phyloP scores from a whole-genome alignment of 139 green algal genomes.

The Chlamydomonas eustigma region DNA sequence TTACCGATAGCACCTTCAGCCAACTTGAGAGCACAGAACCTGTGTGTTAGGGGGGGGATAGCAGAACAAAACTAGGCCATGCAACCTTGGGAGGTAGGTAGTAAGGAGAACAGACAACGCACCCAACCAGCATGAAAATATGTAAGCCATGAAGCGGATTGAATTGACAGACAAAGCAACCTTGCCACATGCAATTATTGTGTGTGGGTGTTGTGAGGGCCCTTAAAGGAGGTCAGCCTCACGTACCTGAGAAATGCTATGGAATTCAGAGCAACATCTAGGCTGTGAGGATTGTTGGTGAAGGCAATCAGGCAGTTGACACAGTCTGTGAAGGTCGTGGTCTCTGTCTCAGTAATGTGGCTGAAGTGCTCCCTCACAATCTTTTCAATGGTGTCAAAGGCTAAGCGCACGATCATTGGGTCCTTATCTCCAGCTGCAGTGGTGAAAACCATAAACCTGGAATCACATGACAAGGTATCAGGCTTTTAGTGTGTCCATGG shows the following conservation, averaged over 20 bases:
- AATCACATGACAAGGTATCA: too few relatives aligned
- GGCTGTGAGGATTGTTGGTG: conserved; percentile 93
- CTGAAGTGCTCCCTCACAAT: conserved; percentile 97
- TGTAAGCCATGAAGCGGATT: too few relatives aligned
- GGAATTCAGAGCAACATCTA: conserved; percentile 92
- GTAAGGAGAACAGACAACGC: too few relatives aligned
- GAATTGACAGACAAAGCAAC: too few relatives aligned
- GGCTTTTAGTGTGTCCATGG: too few relatives aligned
- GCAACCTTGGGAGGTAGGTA: too few relatives aligned
- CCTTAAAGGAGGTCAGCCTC: too few relatives aligned
- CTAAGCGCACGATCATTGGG: conserved; percentile 77
- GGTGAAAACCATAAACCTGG: conserved; percentile 97
- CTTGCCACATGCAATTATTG: too few relatives aligned
- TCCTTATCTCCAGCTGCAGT: conserved; percentile 79
- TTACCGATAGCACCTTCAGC: conserved; percentile 89
- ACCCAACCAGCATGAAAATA: too few relatives aligned
- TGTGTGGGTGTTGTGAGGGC: too few relatives aligned
- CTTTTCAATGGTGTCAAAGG: conserved; percentile 95
- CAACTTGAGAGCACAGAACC: conserved; percentile 93
- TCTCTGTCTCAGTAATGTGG: conserved; percentile 97
- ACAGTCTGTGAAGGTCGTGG: conserved; percentile 96
- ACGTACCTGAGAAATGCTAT: conserved; percentile 96
- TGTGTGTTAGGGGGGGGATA: background rate
- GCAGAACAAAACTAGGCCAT: too few relatives aligned
- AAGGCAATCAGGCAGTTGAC: conserved; percentile 99